Base-by-base conservation (phyloP, 73 alveolate species). In the Diophrys appendiculata region DNA sequence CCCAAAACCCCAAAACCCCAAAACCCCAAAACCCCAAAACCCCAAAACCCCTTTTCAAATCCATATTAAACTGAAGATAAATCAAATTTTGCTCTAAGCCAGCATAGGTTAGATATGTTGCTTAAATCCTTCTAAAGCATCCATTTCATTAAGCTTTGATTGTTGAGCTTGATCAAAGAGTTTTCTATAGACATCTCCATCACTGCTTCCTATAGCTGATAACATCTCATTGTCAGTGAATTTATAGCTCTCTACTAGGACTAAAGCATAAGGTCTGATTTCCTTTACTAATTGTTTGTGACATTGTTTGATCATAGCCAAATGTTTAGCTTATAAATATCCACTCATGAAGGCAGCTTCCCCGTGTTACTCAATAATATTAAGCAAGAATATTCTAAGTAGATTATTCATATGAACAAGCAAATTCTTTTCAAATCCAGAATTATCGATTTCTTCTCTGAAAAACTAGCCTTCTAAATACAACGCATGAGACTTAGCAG, bases 261-360 rank as follows among this genome's bases (percentile, higher is more conserved):
- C 82, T 32, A 88, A 35, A 71, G 82, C 64, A 28, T 88, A 86
- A 0, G 92, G 92, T 72, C 95, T 88, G 0, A 83, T 25, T 70
- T 35, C 60, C 2, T 22, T 69, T 35, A 80, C 27, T 1, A 33
- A 33, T 23, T 33, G 28, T 60, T 76, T 69, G 29, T 14, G 28
- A 0, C 79, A 77, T 29, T 84, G 84, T 28, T 27, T 35, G 31
- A 43, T 67, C 26, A 43, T 11, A 11, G 18, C 60, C 18, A 43
- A 43, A 33, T 53, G 29, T 27, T 82, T 72, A n/a, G 26, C 22
- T 5, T 29, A 0, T 77, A 69, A 84, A 60, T 26, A 70, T 23
- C 86, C 83, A 53, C 77, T n/a, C 52, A 76, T 78, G 55, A 60
- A 76, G 30, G 52, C 65, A 54, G 72, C 72, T 5, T 28, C 78